Conservation (phyloP, 805 yeast species). For the Sugiyamaella marilandica region DNA sequence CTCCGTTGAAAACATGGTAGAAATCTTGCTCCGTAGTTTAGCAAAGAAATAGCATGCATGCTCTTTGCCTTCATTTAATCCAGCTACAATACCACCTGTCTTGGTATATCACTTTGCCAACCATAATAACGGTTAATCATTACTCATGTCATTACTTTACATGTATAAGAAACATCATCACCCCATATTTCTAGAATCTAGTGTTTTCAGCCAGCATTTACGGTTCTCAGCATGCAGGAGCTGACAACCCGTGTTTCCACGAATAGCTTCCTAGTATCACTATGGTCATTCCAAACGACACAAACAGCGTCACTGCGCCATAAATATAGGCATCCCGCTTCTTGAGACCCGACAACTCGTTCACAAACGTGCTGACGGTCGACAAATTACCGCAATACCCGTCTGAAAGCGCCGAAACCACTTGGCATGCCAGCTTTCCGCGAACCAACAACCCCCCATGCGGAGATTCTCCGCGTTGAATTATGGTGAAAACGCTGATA, state of each 20-base stretch:
- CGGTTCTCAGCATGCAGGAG: conserved; percentile 23
- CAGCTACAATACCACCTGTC: too few species aligned
- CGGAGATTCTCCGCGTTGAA: conserved; percentile 40
- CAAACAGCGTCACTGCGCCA: conserved; percentile 42
- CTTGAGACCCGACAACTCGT: conserved; percentile 49
- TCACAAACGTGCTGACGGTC: conserved; percentile 67
- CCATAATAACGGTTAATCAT: too few species aligned
- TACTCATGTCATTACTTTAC: too few species aligned
- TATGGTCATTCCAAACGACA: conserved; percentile 47
- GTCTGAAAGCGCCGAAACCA: conserved; percentile 49
- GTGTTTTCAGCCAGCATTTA: neutral
- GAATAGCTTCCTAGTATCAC: conserved; percentile 65
- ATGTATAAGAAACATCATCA: too few species aligned
- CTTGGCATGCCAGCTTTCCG: conserved; percentile 42
- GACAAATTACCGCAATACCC: conserved; percentile 71
- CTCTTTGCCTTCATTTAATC: too few species aligned
- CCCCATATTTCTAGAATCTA: too few species aligned
- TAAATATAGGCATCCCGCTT: conserved; percentile 45
- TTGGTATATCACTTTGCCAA: too few species aligned
- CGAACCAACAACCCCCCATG: conserved; percentile 22
- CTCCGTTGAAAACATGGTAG: too few species aligned
- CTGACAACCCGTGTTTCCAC: conserved; percentile 52
- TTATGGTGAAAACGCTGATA: conserved; percentile 41
- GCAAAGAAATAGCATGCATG: too few species aligned
- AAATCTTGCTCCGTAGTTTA: too few species aligned